Percentiles rank a stretch among this genome's conserved stretches.
Evolutionary conservation across 306 rosid genomes (phyloP).

Genomic region (Fragaria ananassa): DNA sequence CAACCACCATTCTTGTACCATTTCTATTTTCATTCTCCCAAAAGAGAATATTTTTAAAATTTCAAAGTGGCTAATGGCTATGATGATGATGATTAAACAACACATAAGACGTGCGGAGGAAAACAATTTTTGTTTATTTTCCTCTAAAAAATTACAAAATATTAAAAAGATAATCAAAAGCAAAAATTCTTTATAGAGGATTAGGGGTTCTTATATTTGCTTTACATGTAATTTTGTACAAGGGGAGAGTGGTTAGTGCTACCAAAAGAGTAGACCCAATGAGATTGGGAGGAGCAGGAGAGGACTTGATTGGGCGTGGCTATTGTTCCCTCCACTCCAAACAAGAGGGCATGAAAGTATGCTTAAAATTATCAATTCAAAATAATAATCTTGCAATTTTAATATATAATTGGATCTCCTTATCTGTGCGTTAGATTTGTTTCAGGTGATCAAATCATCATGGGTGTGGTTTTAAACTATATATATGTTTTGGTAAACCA

Average conservation of each 20-base stretch:
- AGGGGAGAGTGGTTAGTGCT: constrained; percentile 47
- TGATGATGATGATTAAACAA: constrained; percentile 68
- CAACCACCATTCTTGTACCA: constrained; percentile 35
- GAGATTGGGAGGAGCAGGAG: constrained; percentile 38
- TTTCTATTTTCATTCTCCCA: background rate
- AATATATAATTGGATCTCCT: constrained; percentile 52
- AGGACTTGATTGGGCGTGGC: constrained; percentile 49
- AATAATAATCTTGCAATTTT: constrained; percentile 19
- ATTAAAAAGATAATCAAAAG: background rate
- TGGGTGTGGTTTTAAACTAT: constrained; percentile 36
- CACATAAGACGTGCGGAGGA: constrained; percentile 57
- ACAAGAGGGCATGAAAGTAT: constrained; percentile 59
- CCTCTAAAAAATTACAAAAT: background rate
- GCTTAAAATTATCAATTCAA: constrained; percentile 28
- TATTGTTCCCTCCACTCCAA: constrained; percentile 93
- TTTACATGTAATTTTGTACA: constrained; percentile 35
- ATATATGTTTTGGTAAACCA: constrained; percentile 21
- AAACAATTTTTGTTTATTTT: constrained; percentile 12
- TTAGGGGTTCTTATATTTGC: constrained; percentile 9
- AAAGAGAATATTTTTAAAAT: constrained; percentile 8
- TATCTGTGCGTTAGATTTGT: constrained; percentile 63
- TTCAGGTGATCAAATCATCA: constrained; percentile 76
- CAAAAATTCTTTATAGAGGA: background rate
- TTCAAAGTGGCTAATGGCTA: constrained; percentile 28
- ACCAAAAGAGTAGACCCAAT: constrained; percentile 63